phyloP scores from a whole-genome alignment of 305 asterid genomes.

The Salvia sclarea region DNA sequence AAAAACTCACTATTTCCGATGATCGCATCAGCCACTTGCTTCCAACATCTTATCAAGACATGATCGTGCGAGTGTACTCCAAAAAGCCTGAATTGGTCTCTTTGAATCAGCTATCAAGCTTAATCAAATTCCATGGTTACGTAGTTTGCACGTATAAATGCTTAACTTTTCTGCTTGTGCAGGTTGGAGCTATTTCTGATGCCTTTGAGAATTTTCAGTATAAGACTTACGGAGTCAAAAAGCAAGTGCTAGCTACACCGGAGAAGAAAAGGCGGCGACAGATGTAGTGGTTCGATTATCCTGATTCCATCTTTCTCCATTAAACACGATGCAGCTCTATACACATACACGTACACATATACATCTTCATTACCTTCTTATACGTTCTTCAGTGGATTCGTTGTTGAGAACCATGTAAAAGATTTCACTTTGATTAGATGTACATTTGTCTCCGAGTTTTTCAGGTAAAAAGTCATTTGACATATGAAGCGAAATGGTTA shows the following conservation, averaged over 20 bases:
- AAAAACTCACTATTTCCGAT: slow-evolving; percentile 63
- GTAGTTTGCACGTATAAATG: neutral
- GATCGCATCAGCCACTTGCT: slow-evolving; percentile 89
- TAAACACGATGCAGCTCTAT: slow-evolving; percentile 6
- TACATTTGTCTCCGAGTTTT: neutral
- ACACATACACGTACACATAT: neutral
- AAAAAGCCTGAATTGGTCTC: slow-evolving; percentile 86
- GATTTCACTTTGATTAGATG: slow-evolving; percentile 16
- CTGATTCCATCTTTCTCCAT: neutral
- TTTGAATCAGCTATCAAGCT: slow-evolving; percentile 31
- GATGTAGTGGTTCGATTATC: slow-evolving; percentile 26
- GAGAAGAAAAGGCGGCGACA: slow-evolving; percentile 70
- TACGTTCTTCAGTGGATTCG: neutral
- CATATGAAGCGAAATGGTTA: neutral
- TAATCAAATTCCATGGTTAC: neutral
- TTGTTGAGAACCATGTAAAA: slow-evolving; percentile 5
- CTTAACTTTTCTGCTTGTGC: slow-evolving; percentile 25
- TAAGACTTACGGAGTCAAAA: slow-evolving; percentile 73
- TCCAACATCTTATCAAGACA: slow-evolving; percentile 80
- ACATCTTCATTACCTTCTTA: neutral
- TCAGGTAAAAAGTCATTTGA: neutral
- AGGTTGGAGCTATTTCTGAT: slow-evolving; percentile 75
- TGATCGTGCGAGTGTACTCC: slow-evolving; percentile 94
- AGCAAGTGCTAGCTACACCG: slow-evolving; percentile 82
- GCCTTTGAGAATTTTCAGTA: slow-evolving; percentile 94